Percentiles rank a stretch among this genome's conserved stretches.
These are phyloP conservation scores for Russula ochroleuca DNA, from an alignment of 768 basidiomycete genomes.

Conservation along the genomic window DNA sequence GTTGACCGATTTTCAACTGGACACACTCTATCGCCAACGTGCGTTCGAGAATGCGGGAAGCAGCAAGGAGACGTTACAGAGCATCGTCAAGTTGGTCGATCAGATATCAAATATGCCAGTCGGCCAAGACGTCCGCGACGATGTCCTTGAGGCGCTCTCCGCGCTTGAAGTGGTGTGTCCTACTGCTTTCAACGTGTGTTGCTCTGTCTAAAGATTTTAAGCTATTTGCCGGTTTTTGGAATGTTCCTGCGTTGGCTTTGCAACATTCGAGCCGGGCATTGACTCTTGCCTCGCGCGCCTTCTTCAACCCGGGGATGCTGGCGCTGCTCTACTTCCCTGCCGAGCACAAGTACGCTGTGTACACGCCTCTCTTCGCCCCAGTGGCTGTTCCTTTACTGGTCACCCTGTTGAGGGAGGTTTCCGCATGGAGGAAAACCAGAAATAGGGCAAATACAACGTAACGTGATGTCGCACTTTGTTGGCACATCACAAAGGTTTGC, in stretches of 20 bases:
- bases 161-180: constrained; percentile 66
- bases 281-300: constrained; percentile 73
- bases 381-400: constrained; percentile 78
- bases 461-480: not conserved
- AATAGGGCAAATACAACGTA: constrained; percentile 4
- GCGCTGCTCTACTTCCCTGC: constrained; percentile 95
- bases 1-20: constrained; percentile 74
- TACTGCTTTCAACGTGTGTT: constrained; percentile 1
- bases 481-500: not conserved
- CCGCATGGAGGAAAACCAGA: constrained; percentile 48
- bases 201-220: constrained; percentile 27
- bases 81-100: constrained; percentile 78
- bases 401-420: constrained; percentile 67
- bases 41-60: constrained; percentile 62
- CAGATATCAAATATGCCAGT: constrained; percentile 94
- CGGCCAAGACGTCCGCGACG: constrained; percentile 64
- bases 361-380: constrained; percentile 91
- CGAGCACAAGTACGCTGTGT: constrained; percentile 97
- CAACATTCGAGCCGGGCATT: constrained; percentile 58
- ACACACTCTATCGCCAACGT: constrained; percentile 68
- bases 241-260: constrained; percentile 47
- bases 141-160: constrained; percentile 64
- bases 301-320: constrained; percentile 96
- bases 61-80: constrained; percentile 69
- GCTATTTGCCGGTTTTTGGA: constrained; percentile 39